A percentile compares a stretch with the other conserved stretches of the same genome.
Evolutionary conservation across 371 early-diverging fungal genomes (phyloP).

Genomic region (Phascolomyces articulosus): DNA sequence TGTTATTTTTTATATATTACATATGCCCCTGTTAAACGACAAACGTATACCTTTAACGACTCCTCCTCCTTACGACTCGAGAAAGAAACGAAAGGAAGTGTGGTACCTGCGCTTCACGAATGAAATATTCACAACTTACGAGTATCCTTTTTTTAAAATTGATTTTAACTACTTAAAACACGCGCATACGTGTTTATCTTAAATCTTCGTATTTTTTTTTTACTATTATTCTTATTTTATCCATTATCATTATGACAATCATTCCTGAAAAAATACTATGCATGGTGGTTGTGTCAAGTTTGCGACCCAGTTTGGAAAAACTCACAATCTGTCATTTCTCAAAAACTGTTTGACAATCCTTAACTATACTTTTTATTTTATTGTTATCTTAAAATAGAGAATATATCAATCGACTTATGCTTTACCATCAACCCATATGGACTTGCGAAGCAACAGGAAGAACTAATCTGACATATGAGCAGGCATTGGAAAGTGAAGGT

Average conservation of each 20-base stretch:
- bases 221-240: too few relatives aligned
- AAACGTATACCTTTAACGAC: conserved; percentile 36
- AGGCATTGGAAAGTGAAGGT: conserved; percentile 83
- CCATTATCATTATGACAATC: too few relatives aligned
- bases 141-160: conserved; percentile 58
- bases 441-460: conserved; percentile 79
- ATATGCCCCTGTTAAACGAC: conserved; percentile 46
- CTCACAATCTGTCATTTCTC: background rate
- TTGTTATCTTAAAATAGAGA: conserved; percentile 45
- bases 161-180: too few relatives aligned
- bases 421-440: conserved; percentile 80
- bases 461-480: conserved; percentile 75
- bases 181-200: too few relatives aligned
- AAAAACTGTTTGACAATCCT: conserved; percentile 2
- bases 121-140: conserved; percentile 85
- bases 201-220: too few relatives aligned
- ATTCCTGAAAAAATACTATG: too few relatives aligned
- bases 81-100: conserved; percentile 56
- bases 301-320: too few relatives aligned
- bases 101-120: conserved; percentile 85
- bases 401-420: conserved; percentile 69
- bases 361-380: conserved; percentile 6
- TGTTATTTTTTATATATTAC: background rate
- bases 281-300: too few relatives aligned
- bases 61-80: conserved; percentile 40